Conservation (phyloP, 1,284 basidiomycete species). For the Pseudozyma tsukubaensis region DNA sequence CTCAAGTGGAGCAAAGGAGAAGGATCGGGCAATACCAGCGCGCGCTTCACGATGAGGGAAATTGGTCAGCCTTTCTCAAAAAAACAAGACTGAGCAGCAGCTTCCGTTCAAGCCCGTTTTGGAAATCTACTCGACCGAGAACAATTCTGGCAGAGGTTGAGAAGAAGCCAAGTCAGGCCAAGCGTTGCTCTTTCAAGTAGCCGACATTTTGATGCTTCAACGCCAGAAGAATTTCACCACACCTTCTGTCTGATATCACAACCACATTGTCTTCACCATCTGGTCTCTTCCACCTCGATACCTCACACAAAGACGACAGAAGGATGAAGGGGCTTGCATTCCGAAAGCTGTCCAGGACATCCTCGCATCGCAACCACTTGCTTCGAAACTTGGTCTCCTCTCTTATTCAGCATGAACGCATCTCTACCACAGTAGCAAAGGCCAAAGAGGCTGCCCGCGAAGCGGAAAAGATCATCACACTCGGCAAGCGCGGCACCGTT, state of each 20-base stretch:
- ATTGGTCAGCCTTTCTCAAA: slow-evolving; percentile 8
- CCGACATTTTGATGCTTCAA: background rate
- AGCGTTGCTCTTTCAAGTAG: background rate
- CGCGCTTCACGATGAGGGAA: background rate
- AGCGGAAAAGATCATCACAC: slow-evolving; percentile 84
- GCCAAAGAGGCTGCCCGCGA: slow-evolving; percentile 90
- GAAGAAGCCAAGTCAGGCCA: slow-evolving; percentile 12
- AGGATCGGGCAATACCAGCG: background rate
- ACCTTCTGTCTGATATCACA: background rate
- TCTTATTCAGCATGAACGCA: slow-evolving; percentile 92
- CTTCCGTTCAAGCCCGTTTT: slow-evolving; percentile 23
- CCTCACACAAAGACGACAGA: background rate
- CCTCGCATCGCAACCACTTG: slow-evolving; percentile 48
- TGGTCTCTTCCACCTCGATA: background rate
- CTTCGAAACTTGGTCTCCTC: slow-evolving; percentile 86
- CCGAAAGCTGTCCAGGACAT: slow-evolving; percentile 63
- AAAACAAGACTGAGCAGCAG: background rate
- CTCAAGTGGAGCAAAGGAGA: background rate
- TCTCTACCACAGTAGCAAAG: slow-evolving; percentile 95
- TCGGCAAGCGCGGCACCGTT: slow-evolving; percentile 59
- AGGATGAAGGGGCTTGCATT: slow-evolving; percentile 67
- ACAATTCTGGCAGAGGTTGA: slow-evolving; percentile 10
- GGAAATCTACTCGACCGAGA: slow-evolving; percentile 39
- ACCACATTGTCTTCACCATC: background rate
- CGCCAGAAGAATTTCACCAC: too few species aligned